phyloP scores from a whole-genome alignment of 2,329 filamentous ascomycete species.

The Dactylellina haptotyla region DNA sequence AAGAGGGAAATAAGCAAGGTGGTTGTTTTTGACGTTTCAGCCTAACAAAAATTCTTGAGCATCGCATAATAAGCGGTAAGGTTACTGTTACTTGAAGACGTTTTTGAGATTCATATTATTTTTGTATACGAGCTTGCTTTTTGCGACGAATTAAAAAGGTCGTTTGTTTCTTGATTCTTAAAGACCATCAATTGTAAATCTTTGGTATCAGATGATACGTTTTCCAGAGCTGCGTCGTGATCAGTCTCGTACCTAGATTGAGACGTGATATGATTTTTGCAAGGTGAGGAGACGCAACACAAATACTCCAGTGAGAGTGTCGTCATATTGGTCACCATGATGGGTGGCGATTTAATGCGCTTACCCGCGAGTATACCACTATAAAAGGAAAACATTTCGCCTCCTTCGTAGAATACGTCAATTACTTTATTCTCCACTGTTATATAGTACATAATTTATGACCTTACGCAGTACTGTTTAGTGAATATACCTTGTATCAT shows the following conservation, averaged over 20 bases:
- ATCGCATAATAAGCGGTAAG: conserved; percentile 20
- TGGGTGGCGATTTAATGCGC: neutral
- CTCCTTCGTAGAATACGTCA: too few species aligned
- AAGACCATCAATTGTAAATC: neutral
- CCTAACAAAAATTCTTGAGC: neutral
- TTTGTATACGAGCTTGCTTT: conserved; percentile 29
- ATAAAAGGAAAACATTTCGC: neutral
- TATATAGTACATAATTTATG: too few species aligned
- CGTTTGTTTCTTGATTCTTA: neutral
- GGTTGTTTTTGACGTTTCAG: neutral
- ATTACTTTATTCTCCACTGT: too few species aligned
- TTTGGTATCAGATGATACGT: neutral
- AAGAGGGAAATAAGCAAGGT: neutral
- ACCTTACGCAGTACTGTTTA: too few species aligned
- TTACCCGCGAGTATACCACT: neutral
- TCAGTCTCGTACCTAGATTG: too few species aligned
- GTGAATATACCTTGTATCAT: too few species aligned
- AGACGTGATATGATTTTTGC: too few species aligned
- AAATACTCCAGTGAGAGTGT: conserved; percentile 7
- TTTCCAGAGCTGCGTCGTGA: neutral
- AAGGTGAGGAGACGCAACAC: too few species aligned
- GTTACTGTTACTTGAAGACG: conserved; percentile 19
- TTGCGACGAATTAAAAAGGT: conserved; percentile 21
- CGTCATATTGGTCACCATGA: neutral
- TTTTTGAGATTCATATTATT: neutral